A percentile compares a stretch with the other conserved stretches of the same genome.
Evolutionary conservation across 805 yeast genomes (phyloP).

Genomic region (Yamadazyma philogaea): DNA sequence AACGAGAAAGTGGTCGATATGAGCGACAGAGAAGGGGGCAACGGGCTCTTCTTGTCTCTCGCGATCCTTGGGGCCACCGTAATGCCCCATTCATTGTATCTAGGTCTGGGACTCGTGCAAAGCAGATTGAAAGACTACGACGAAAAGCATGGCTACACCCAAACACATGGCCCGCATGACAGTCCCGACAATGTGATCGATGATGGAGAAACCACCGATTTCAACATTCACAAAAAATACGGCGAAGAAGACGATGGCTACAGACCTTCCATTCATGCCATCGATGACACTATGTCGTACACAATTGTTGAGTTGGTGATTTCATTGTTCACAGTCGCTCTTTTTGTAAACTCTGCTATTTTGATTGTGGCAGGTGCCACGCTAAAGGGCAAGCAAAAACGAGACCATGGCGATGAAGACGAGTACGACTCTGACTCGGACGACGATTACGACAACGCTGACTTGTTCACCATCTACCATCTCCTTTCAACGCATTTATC

Average conservation of each 20-base stretch:
- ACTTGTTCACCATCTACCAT: conserved; percentile 74
- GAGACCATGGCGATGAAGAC: conserved; percentile 8
- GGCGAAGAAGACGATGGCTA: conserved; percentile 18
- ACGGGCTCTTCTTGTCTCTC: conserved; percentile 70
- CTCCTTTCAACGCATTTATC: conserved; percentile 68
- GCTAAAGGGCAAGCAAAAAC: conserved; percentile 38
- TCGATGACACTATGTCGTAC: conserved; percentile 38
- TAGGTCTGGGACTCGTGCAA: conserved; percentile 86
- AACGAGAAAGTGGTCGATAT: conserved; percentile 39
- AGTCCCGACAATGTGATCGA: not conserved
- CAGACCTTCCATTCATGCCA: conserved; percentile 41
- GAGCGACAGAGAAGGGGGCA: conserved; percentile 47
- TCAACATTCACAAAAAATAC: conserved; percentile 4
- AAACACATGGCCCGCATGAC: conserved; percentile 18
- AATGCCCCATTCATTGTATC: conserved; percentile 86
- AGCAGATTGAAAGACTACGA: conserved; percentile 79
- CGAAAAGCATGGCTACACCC: conserved; percentile 53
- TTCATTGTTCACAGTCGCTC: conserved; percentile 41
- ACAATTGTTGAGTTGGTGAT: conserved; percentile 39
- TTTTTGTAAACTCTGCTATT: conserved; percentile 48
- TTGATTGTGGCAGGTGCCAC: conserved; percentile 91
- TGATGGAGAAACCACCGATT: not conserved
- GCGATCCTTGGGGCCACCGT: conserved; percentile 93
- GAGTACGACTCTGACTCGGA: conserved; percentile 17
- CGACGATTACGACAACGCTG: conserved; percentile 51